A percentile compares a stretch with the other conserved stretches of the same genome.
phyloP scores from a whole-genome alignment of 2,329 filamentous ascomycete species.

The Colletotrichum sp. region DNA sequence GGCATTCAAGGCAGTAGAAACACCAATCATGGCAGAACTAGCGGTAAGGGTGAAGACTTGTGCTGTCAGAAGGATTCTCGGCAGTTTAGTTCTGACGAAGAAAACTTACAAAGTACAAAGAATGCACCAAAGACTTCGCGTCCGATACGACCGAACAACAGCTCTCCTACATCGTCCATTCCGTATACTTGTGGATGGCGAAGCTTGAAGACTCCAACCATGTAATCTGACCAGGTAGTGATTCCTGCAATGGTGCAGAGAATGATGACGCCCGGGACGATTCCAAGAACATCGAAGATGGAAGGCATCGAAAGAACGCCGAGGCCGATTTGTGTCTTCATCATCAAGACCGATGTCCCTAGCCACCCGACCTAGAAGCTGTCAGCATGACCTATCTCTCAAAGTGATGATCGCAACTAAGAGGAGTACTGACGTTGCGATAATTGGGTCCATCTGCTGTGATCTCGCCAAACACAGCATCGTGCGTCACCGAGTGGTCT shows the following conservation, averaged over 20 bases:
- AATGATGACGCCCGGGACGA: conserved; percentile 51
- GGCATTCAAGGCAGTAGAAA: conserved; percentile 44
- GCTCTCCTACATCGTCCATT: conserved; percentile 53
- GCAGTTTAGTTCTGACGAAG: background rate
- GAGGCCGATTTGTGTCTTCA: conserved; percentile 49
- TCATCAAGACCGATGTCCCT: conserved; percentile 46
- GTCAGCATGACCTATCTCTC: background rate
- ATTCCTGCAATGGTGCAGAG: conserved; percentile 43
- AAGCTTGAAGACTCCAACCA: conserved; percentile 53
- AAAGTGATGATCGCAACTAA: conserved; percentile 30
- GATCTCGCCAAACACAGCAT: conserved; percentile 41
- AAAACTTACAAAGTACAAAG: conserved; percentile 35
- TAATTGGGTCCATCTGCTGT: conserved; percentile 7
- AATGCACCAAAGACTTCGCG: conserved; percentile 43
- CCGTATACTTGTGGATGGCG: conserved; percentile 53
- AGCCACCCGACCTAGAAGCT: conserved; percentile 42
- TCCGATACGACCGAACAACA: conserved; percentile 51
- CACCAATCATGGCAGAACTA: conserved; percentile 44
- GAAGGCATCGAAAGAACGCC: conserved; percentile 51
- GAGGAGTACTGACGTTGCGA: conserved; percentile 18
- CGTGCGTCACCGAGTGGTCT: conserved; percentile 9
- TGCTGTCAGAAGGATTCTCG: background rate
- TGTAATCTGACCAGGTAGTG: conserved; percentile 53
- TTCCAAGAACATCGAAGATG: conserved; percentile 47
- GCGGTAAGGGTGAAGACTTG: conserved; percentile 28